These are phyloP conservation scores for Suillus spraguei DNA, from an alignment of 768 basidiomycete species.

Conservation along the genomic window DNA sequence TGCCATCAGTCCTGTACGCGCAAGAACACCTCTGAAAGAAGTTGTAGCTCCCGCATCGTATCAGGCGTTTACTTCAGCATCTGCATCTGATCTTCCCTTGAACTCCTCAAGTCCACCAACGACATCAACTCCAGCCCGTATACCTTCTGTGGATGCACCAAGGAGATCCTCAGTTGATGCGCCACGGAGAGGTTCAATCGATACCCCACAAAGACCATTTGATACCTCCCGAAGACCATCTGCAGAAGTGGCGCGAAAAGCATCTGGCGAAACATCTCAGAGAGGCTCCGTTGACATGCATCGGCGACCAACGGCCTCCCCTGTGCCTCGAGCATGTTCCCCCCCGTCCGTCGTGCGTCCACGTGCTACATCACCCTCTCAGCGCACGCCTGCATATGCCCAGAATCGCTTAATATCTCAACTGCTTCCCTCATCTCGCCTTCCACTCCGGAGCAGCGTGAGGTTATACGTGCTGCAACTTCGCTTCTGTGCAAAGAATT, in stretches of 20 bases:
- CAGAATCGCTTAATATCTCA: conserved; percentile 65
- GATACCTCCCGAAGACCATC: conserved; percentile 40
- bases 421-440: conserved; percentile 52
- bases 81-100: conserved; percentile 54
- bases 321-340: conserved; percentile 43
- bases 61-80: conserved; percentile 49
- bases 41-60: conserved; percentile 41
- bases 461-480: conserved; percentile 66
- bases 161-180: conserved; percentile 31
- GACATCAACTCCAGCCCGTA: conserved; percentile 32
- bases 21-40: conserved; percentile 44
- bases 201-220: conserved; percentile 35
- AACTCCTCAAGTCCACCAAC: conserved; percentile 25
- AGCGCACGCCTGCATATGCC: conserved; percentile 42
- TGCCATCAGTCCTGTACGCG: conserved; percentile 43
- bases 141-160: conserved; percentile 29
- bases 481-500: conserved; percentile 69
- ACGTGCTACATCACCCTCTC: conserved; percentile 49
- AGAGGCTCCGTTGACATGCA: conserved; percentile 27
- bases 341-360: conserved; percentile 46
- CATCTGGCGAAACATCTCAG: conserved; percentile 28
- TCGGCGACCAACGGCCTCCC: conserved; percentile 26
- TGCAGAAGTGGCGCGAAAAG: conserved; percentile 38
- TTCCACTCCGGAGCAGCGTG: conserved; percentile 62
- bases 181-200: conserved; percentile 29